A percentile compares a stretch with the other conserved stretches of the same genome.
phyloP scores from a whole-genome alignment of 2,329 filamentous ascomycete genomes.

The Aspergillus hortae region DNA sequence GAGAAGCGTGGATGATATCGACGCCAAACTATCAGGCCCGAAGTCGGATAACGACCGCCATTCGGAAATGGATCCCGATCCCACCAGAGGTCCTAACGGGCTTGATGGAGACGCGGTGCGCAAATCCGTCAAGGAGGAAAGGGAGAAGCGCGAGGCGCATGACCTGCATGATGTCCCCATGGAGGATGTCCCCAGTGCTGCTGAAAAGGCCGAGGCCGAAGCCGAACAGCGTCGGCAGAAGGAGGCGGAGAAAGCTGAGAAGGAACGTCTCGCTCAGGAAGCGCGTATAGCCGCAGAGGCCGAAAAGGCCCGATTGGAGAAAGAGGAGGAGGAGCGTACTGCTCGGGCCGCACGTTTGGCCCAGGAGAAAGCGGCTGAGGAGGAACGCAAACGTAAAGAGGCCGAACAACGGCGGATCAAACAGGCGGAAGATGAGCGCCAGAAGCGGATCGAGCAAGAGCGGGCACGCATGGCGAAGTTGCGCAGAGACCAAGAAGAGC shows the following conservation, averaged over 20 bases:
- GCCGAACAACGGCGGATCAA: slow-evolving; percentile 41
- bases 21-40: slow-evolving; percentile 17
- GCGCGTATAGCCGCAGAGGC: slow-evolving; percentile 27
- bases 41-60: slow-evolving; percentile 13
- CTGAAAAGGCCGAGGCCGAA: slow-evolving; percentile 23
- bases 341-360: slow-evolving; percentile 32
- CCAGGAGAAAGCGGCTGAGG: slow-evolving; percentile 42
- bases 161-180: slow-evolving; percentile 28
- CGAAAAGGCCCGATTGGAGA: slow-evolving; percentile 28
- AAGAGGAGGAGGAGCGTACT: slow-evolving; percentile 35
- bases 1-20: slow-evolving; percentile 20
- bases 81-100: slow-evolving; percentile 11
- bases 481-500: slow-evolving; percentile 43
- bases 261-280: slow-evolving; percentile 30
- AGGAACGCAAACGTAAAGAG: slow-evolving; percentile 40
- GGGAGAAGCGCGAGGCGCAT: slow-evolving; percentile 23
- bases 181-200: slow-evolving; percentile 21
- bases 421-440: slow-evolving; percentile 46
- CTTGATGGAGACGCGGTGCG: slow-evolving; percentile 16
- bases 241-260: slow-evolving; percentile 26
- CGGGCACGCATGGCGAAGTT: slow-evolving; percentile 40
- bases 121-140: slow-evolving; percentile 30
- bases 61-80: slow-evolving; percentile 18
- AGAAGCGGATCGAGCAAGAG: slow-evolving; percentile 42
- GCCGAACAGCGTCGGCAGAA: slow-evolving; percentile 22